These are phyloP conservation scores for Ramularia endophylla DNA, from an alignment of 2,329 filamentous ascomycete species.

Conservation along the genomic window DNA sequence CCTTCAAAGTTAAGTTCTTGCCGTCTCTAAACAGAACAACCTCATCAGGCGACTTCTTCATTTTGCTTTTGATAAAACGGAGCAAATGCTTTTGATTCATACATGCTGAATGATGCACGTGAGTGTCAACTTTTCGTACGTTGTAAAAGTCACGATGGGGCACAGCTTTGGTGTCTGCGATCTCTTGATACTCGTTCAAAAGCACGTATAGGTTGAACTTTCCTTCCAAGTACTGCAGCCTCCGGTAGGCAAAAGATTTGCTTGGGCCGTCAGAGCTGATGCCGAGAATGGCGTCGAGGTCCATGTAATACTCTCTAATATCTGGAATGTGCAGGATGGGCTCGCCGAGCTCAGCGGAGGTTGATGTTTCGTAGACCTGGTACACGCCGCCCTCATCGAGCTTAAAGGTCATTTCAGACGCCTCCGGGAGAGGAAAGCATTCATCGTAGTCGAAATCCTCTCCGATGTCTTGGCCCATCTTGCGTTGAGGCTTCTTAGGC, in stretches of 20 bases:
- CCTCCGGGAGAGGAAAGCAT: conserved; percentile 63
- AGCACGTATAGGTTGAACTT: conserved; percentile 94
- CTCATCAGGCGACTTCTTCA: conserved; percentile 97
- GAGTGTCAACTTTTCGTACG: conserved; percentile 95
- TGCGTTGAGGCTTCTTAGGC: conserved; percentile 52
- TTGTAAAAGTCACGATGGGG: conserved; percentile 99
- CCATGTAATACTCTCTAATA: conserved; percentile 91
- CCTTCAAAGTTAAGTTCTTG: conserved; percentile 80
- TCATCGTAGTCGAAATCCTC: conserved; percentile 86
- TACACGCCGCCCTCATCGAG: conserved; percentile 83
- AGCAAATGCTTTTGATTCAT: conserved; percentile 99
- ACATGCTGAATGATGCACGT: conserved; percentile 97
- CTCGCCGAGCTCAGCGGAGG: conserved; percentile 54
- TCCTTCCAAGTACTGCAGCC: conserved; percentile 90
- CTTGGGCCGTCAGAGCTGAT: conserved; percentile 93
- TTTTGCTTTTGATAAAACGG: conserved; percentile 99
- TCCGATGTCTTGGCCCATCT: conserved; percentile 83
- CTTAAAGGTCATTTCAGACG: conserved; percentile 66
- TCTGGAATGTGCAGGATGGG: conserved; percentile 83
- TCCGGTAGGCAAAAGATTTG: conserved; percentile 94
- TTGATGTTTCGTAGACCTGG: conserved; percentile 75
- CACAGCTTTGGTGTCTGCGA: conserved; percentile 94
- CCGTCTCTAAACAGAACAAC: conserved; percentile 88
- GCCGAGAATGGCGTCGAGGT: conserved; percentile 77
- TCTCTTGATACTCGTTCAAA: conserved; percentile 95